These are phyloP conservation scores for Capronia americana DNA, from an alignment of 2,329 filamentous ascomycete genomes.

Conservation along the genomic window DNA sequence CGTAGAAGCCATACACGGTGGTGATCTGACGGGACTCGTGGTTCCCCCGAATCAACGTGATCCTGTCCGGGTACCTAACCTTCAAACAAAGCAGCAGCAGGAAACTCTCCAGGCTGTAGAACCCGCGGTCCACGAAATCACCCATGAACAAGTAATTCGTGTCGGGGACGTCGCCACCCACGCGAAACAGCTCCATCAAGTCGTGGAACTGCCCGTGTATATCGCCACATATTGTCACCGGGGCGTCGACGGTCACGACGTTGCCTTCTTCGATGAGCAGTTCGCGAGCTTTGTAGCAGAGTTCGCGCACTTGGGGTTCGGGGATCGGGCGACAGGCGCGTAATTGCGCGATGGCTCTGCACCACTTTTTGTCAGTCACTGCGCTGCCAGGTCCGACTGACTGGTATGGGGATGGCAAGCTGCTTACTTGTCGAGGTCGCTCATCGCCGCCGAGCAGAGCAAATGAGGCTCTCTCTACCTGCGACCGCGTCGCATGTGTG, in stretches of 20 bases:
- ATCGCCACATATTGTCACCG: slow-evolving; percentile 96
- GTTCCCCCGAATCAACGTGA: slow-evolving; percentile 93
- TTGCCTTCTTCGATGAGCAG: slow-evolving; percentile 97
- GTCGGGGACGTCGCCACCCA: slow-evolving; percentile 91
- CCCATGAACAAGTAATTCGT: slow-evolving; percentile 99
- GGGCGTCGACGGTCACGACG: slow-evolving; percentile 91
- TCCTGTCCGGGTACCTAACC: slow-evolving; percentile 95
- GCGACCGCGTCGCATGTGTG: slow-evolving; percentile 28
- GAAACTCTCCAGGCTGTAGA: slow-evolving; percentile 97
- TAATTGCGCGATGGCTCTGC: slow-evolving; percentile 90
- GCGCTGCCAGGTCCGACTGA: neutral
- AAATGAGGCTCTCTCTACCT: slow-evolving; percentile 20
- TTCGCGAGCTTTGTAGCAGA: slow-evolving; percentile 96
- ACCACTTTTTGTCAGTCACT: neutral
- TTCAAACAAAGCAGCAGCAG: slow-evolving; percentile 94
- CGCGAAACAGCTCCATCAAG: slow-evolving; percentile 93
- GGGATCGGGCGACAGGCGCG: slow-evolving; percentile 96
- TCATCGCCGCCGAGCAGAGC: slow-evolving; percentile 64
- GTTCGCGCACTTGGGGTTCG: slow-evolving; percentile 90
- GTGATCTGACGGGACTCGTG: slow-evolving; percentile 97
- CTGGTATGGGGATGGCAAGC: neutral
- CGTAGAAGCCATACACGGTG: slow-evolving; percentile 97
- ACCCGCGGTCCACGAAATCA: slow-evolving; percentile 96
- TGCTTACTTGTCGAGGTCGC: slow-evolving; percentile 86
- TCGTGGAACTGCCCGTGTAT: slow-evolving; percentile 98